Percentiles rank a stretch among this genome's conserved stretches.
Conservation (phyloP, 2,329 filamentous ascomycete species). For the Xylaria sp. region DNA sequence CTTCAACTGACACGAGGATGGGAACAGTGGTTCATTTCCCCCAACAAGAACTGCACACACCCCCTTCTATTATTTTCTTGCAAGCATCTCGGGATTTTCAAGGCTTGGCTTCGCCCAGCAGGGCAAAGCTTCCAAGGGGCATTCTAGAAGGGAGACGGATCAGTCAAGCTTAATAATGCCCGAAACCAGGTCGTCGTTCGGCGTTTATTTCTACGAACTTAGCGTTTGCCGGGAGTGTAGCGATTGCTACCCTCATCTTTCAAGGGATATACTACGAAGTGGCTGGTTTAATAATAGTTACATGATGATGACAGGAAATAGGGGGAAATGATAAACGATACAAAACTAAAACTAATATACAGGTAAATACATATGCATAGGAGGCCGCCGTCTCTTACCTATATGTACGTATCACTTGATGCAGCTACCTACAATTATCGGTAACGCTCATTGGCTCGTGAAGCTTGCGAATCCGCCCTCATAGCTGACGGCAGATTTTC, state of each 20-base stretch:
- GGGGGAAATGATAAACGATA: not conserved
- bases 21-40: not conserved
- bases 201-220: slow-evolving; percentile 11
- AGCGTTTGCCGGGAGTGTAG: not conserved
- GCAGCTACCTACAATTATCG: not conserved
- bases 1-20: not conserved
- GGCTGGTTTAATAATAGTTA: not conserved
- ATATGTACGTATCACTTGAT: not conserved
- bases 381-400: not conserved
- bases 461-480: not conserved
- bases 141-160: not conserved
- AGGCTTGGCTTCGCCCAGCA: slow-evolving; percentile 8
- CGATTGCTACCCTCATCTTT: not conserved
- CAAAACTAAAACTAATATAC: not conserved
- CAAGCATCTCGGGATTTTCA: not conserved
- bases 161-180: slow-evolving; percentile 13
- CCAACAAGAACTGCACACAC: not conserved
- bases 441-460: slow-evolving; percentile 6
- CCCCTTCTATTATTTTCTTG: not conserved
- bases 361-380: not conserved
- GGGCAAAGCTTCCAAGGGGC: slow-evolving; percentile 8
- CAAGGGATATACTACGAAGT: not conserved
- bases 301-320: not conserved
- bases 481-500: slow-evolving; percentile 30
- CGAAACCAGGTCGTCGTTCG: not conserved